phyloP scores from a whole-genome alignment of 1,139 yeast genomes.

The Candida sp. region DNA sequence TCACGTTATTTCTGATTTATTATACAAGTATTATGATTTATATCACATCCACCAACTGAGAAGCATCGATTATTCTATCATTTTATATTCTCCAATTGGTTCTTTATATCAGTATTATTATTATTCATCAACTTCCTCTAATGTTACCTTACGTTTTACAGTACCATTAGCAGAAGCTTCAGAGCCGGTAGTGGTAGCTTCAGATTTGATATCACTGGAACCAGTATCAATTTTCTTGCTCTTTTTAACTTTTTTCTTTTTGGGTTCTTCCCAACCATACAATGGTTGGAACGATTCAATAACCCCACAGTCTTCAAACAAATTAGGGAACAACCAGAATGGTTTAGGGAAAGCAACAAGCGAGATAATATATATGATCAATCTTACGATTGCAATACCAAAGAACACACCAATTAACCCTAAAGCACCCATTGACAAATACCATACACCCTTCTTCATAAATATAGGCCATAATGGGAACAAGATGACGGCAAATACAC shows the following conservation, averaged over 20 bases:
- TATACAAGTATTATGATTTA: background rate
- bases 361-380: constrained; percentile 66
- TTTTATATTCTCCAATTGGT: no score
- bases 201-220: constrained; percentile 9
- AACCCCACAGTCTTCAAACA: constrained; percentile 94
- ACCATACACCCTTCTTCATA: constrained; percentile 92
- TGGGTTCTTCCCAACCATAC: constrained; percentile 78
- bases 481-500: constrained; percentile 71
- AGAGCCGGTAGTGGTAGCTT: constrained; percentile 10
- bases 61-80: no score
- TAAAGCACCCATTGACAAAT: constrained; percentile 72
- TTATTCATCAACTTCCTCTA: constrained; percentile 49
- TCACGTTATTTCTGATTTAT: background rate
- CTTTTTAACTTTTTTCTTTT: constrained; percentile 20
- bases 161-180: constrained; percentile 6
- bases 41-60: no score
- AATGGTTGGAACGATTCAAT: constrained; percentile 87
- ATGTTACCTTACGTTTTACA: constrained; percentile 28
- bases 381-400: constrained; percentile 73
- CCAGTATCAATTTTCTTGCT: constrained; percentile 16
- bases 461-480: constrained; percentile 96
- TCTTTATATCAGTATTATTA: no score
- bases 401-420: constrained; percentile 77
- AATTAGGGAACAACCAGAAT: constrained; percentile 93
- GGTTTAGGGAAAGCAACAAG: constrained; percentile 61